These are phyloP conservation scores for Xylaria acuta DNA, from an alignment of 495 filamentous ascomycete species.

Conservation along the genomic window DNA sequence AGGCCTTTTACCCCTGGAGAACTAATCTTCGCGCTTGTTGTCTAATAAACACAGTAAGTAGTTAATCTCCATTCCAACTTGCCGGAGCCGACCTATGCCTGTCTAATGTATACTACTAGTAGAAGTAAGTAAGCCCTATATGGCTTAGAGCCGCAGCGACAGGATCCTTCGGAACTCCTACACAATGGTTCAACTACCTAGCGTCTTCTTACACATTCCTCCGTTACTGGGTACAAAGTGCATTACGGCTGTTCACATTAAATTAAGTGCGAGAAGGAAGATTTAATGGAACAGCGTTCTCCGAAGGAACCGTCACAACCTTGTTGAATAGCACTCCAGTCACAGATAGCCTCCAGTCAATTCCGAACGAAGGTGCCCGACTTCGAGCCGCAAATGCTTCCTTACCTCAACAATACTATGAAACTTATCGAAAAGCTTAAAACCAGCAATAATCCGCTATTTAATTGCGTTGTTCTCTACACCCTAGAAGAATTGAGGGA, in stretches of 20 bases:
- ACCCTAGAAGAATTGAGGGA: background rate
- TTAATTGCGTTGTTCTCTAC: background rate
- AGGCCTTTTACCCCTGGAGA: background rate
- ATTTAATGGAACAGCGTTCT: background rate
- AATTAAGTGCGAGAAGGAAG: background rate
- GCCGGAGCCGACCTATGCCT: background rate
- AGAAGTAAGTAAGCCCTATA: background rate
- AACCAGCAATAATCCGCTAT: background rate
- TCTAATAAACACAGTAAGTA: too few species aligned
- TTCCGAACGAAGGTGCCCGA: background rate
- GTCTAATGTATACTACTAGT: too few species aligned
- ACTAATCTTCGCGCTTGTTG: background rate
- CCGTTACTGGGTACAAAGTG: background rate
- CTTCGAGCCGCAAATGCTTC: background rate
- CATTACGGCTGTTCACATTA: background rate
- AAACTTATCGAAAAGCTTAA: background rate
- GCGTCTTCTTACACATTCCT: background rate
- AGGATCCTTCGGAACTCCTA: background rate
- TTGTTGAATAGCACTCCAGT: background rate
- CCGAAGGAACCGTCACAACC: background rate
- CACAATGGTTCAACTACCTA: background rate
- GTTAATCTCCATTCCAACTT: too few species aligned
- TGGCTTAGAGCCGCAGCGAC: background rate
- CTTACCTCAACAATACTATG: background rate
- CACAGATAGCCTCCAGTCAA: background rate